Percentiles rank a stretch among this genome's conserved stretches.
Conservation (phyloP, 148 eudicot species). For the Camellia sinensis region DNA sequence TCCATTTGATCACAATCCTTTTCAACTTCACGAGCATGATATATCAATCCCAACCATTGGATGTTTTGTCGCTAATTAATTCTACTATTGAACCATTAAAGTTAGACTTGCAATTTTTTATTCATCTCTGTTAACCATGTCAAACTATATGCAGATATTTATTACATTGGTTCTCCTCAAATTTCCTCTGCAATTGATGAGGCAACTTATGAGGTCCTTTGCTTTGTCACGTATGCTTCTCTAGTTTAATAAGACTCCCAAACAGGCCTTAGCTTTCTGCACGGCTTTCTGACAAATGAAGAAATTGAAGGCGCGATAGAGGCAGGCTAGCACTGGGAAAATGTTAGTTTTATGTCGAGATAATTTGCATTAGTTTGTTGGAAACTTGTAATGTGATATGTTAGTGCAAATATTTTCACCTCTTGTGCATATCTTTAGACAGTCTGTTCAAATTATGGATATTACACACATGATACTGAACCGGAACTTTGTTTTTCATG, state of each 20-base stretch:
- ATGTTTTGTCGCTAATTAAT: neutral
- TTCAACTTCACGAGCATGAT: neutral
- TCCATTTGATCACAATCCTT: neutral
- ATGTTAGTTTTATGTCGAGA: neutral
- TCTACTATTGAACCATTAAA: neutral
- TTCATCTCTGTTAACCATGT: neutral
- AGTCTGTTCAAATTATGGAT: neutral
- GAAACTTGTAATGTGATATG: neutral
- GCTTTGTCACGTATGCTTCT: neutral
- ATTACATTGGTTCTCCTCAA: neutral
- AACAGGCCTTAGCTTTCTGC: neutral
- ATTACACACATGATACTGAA: neutral
- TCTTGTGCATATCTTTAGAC: neutral
- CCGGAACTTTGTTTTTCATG: no score
- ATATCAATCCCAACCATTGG: neutral
- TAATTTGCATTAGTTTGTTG: neutral
- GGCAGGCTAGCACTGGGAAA: neutral
- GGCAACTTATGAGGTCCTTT: neutral
- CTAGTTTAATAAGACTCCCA: neutral
- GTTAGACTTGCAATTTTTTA: neutral
- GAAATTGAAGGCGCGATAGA: neutral
- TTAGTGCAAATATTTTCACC: neutral
- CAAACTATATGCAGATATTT: conserved; percentile 5
- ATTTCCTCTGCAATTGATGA: neutral
- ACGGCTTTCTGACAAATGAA: conserved; percentile 8